Conservation (phyloP, 2,329 filamentous ascomycete species). For the Zymoseptoria brevis region DNA sequence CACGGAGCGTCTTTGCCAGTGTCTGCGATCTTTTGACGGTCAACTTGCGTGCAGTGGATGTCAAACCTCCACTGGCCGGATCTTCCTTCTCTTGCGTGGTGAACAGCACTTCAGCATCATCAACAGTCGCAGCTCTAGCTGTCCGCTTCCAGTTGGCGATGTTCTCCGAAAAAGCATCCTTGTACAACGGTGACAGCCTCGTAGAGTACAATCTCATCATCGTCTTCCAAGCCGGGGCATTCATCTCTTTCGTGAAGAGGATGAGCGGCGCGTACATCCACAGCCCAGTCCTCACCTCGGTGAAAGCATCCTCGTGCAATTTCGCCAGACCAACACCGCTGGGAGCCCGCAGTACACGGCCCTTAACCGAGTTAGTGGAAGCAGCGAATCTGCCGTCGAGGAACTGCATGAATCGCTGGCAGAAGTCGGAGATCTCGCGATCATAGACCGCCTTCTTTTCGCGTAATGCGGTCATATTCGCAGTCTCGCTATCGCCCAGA, state of each 20-base stretch:
- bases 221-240: conserved; percentile 70
- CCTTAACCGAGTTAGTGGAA: conserved; percentile 52
- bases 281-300: conserved; percentile 61
- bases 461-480: conserved; percentile 85
- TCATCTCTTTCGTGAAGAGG: conserved; percentile 80
- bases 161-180: conserved; percentile 72
- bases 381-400: conserved; percentile 74
- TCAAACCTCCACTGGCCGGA: conserved; percentile 46
- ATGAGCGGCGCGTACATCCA: conserved; percentile 86
- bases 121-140: conserved; percentile 24
- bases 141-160: conserved; percentile 59
- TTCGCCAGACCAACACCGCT: conserved; percentile 37
- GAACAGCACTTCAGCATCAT: conserved; percentile 58
- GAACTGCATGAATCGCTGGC: conserved; percentile 71
- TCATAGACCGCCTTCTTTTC: conserved; percentile 90
- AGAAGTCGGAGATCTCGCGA: conserved; percentile 65
- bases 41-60: conserved; percentile 73
- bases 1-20: conserved; percentile 63
- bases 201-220: conserved; percentile 74
- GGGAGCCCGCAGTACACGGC: conserved; percentile 29
- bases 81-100: conserved; percentile 84
- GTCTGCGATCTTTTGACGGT: conserved; percentile 94
- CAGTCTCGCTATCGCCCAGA: conserved; percentile 60
- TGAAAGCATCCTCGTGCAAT: conserved; percentile 61
- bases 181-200: conserved; percentile 68